A percentile compares a stretch with the other conserved stretches of the same genome.
These are phyloP conservation scores for Suhomyces vadensis DNA, from an alignment of 805 yeast genomes.

Conservation along the genomic window DNA sequence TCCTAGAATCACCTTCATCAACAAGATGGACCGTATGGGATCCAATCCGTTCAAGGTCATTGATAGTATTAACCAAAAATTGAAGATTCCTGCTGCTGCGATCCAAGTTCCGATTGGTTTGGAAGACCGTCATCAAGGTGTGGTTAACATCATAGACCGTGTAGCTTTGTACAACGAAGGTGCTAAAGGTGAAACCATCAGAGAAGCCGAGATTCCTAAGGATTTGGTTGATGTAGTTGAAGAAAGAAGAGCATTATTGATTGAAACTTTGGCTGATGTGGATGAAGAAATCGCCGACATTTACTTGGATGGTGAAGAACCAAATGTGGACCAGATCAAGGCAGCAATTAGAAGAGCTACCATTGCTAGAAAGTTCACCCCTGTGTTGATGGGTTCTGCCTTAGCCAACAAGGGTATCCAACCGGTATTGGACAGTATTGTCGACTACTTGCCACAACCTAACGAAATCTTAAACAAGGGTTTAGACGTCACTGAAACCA, in stretches of 20 bases:
- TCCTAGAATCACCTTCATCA: slow-evolving; percentile 93
- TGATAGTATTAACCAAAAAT: slow-evolving; percentile 83
- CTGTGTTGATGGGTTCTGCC: slow-evolving; percentile 99
- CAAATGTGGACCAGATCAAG: slow-evolving; percentile 79
- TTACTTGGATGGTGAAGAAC: slow-evolving; percentile 86
- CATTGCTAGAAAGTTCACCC: slow-evolving; percentile 92
- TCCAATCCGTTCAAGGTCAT: slow-evolving; percentile 95
- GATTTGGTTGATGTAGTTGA: slow-evolving; percentile 80
- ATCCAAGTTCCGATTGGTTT: slow-evolving; percentile 97
- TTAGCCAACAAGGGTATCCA: slow-evolving; percentile 95
- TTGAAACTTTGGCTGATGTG: slow-evolving; percentile 96
- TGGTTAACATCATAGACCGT: slow-evolving; percentile 85
- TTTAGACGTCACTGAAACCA: slow-evolving; percentile 66
- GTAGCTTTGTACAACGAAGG: slow-evolving; percentile 91
- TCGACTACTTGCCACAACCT: slow-evolving; percentile 94
- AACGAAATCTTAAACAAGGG: slow-evolving; percentile 90
- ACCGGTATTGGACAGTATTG: slow-evolving; percentile 92
- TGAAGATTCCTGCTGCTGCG: slow-evolving; percentile 95
- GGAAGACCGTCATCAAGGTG: slow-evolving; percentile 82
- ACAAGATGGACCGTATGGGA: slow-evolving; percentile 99
- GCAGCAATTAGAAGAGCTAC: slow-evolving; percentile 93
- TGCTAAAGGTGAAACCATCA: slow-evolving; percentile 78
- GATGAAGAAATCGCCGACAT: slow-evolving; percentile 97
- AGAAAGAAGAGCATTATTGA: slow-evolving; percentile 81
- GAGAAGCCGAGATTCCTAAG: slow-evolving; percentile 66